phyloP scores from a whole-genome alignment of 2,329 filamentous ascomycete species.

The Paecilomyces formosus region DNA sequence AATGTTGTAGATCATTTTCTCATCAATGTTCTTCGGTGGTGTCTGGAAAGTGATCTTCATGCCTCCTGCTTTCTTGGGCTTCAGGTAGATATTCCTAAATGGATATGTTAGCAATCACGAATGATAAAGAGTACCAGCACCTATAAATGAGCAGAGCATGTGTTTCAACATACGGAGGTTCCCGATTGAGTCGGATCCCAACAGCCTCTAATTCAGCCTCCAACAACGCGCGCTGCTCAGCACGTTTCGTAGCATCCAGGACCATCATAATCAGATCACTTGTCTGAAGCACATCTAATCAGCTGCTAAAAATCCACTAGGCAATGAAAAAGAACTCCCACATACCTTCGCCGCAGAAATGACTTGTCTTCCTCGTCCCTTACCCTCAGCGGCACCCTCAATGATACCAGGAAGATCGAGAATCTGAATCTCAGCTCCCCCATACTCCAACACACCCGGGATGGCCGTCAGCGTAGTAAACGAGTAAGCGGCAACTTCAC shows the following conservation, averaged over 20 bases:
- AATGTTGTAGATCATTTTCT: constrained; percentile 98
- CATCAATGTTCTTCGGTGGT: constrained; percentile 84
- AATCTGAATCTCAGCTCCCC: constrained; percentile 94
- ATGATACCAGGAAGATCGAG: constrained; percentile 98
- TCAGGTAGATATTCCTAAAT: constrained; percentile 87
- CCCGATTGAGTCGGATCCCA: constrained; percentile 84
- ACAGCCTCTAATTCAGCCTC: constrained; percentile 93
- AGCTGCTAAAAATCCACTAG: background rate
- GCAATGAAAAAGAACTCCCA: background rate
- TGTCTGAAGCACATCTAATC: constrained; percentile 44
- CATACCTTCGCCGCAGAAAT: constrained; percentile 83
- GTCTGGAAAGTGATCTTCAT: constrained; percentile 97
- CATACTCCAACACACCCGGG: constrained; percentile 93
- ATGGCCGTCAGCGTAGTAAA: constrained; percentile 98
- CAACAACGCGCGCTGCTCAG: constrained; percentile 80
- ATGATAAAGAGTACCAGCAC: background rate
- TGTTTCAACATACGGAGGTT: constrained; percentile 63
- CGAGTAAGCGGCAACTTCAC: constrained; percentile 89
- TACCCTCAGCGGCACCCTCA: constrained; percentile 90
- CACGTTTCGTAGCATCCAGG: constrained; percentile 90
- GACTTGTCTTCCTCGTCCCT: constrained; percentile 90
- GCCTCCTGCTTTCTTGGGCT: constrained; percentile 88
- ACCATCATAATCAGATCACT: constrained; percentile 97
- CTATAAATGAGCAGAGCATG: background rate
- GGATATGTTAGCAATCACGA: background rate